Evolutionary conservation across 2,329 filamentous ascomycete species (phyloP).

Genomic region (Microsporum ferrugineum): DNA sequence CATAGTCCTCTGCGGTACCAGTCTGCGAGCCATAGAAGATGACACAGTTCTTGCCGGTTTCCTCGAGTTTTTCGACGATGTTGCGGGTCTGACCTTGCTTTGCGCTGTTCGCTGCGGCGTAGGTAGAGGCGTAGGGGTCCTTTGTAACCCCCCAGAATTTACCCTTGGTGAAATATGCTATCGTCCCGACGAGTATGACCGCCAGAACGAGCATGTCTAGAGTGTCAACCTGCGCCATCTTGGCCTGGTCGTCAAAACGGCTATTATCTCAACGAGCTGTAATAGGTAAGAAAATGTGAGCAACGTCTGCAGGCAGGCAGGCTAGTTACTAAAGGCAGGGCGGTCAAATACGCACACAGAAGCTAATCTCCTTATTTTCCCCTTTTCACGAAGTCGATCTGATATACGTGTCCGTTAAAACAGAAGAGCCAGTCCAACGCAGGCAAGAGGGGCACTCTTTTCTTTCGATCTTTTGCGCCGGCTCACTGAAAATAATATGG

Average conservation of each 20-base stretch:
- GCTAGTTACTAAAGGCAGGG: not conserved
- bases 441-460: not conserved
- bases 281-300: not conserved
- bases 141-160: slow-evolving; percentile 82
- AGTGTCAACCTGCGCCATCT: slow-evolving; percentile 92
- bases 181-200: slow-evolving; percentile 69
- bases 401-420: not conserved
- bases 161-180: slow-evolving; percentile 97
- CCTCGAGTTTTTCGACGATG: slow-evolving; percentile 91
- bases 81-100: slow-evolving; percentile 79
- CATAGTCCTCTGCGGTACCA: slow-evolving; percentile 96
- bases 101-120: slow-evolving; percentile 49
- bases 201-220: slow-evolving; percentile 87
- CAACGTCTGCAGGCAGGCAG: not conserved
- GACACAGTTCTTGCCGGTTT: slow-evolving; percentile 91
- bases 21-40: slow-evolving; percentile 99
- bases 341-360: not conserved
- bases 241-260: slow-evolving; percentile 18
- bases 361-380: not conserved
- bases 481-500: not conserved
- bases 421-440: not conserved
- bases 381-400: not conserved
- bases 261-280: not conserved
- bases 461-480: not conserved
- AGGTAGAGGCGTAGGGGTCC: slow-evolving; percentile 72